These are phyloP conservation scores for Linnemannia exigua DNA, from an alignment of 192 early-diverging fungal species.

Conservation along the genomic window DNA sequence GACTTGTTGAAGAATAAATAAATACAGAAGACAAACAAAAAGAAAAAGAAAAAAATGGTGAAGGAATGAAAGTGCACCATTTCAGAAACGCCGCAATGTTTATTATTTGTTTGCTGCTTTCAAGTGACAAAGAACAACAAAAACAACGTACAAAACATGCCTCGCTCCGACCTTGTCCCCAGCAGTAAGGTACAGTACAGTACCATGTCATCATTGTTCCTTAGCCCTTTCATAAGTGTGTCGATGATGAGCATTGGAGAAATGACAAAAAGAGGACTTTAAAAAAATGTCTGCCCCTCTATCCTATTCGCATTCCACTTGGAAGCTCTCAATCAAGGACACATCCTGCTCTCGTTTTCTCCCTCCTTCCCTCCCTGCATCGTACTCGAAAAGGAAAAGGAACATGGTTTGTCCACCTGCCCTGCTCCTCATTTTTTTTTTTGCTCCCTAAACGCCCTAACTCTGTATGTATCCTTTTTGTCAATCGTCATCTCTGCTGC, in stretches of 20 bases:
- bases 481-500: background rate
- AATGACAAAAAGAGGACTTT: background rate
- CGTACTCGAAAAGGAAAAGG: constrained; percentile 9
- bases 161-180: background rate
- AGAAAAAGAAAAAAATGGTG: background rate
- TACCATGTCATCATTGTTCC: background rate
- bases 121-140: background rate
- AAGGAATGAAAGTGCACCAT: background rate
- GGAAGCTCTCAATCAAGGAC: background rate
- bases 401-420: constrained; percentile 58
- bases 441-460: too few species aligned
- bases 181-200: background rate
- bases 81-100: background rate
- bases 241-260: background rate
- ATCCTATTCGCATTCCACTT: background rate
- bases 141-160: background rate
- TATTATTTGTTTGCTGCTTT: background rate
- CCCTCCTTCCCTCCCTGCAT: background rate
- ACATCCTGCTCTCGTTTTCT: background rate
- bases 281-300: too few species aligned
- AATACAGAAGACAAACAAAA: background rate
- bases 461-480: background rate
- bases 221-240: background rate
- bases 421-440: too few species aligned
- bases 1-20: background rate